Evolutionary conservation across 208 protist species (phyloP), one percentile per base, ranked within the genome.

Genomic region (Crithidia brevicula): DNA sequence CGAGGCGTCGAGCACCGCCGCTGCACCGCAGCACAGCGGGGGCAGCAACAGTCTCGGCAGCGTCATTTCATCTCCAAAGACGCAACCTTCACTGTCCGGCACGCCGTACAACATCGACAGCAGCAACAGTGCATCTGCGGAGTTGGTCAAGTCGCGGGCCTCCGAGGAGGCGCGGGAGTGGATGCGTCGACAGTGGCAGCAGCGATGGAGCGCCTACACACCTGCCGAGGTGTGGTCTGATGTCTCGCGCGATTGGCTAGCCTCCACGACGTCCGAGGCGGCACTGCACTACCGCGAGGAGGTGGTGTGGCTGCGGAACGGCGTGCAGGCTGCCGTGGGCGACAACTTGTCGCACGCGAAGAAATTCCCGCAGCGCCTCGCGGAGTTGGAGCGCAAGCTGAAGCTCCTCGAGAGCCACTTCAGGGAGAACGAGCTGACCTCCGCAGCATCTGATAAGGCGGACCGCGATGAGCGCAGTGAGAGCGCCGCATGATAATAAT

Each of bases 261-360:
- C 28, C 28, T 61, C 54, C 5, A 57, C 63, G 3, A 50, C 38
- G 23, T 70, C 66, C 4, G 56, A 47, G 53, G 65, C 46, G 25
- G 61, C 66, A 3, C 40, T 22, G 13, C 38, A 64, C 16, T 74
- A 46, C 25, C 63, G 72, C 7, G 58, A 72, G 36, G 67, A 77
- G 25, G 36, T 78, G 30, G 67, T 60, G 50, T 74, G 74, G 69
- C 61, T 74, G 30, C 57, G 72, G 3, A 53, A 67, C 10, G 77
- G 75, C 10, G 81, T 83, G 33, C 62, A 79, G 65, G 25, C 47
- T 11, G 70, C 73, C 5, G 54, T 81, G 13, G 72, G 77, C 18
- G 59, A 59, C 38, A 72, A 75, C 28, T 27, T 81, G 50, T 47
- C 36, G 36, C 53, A 79, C 20, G 23, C 80, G 15, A 64, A 69